Conservation (phyloP, 306 rosid species). For the Quercus dentata region DNA sequence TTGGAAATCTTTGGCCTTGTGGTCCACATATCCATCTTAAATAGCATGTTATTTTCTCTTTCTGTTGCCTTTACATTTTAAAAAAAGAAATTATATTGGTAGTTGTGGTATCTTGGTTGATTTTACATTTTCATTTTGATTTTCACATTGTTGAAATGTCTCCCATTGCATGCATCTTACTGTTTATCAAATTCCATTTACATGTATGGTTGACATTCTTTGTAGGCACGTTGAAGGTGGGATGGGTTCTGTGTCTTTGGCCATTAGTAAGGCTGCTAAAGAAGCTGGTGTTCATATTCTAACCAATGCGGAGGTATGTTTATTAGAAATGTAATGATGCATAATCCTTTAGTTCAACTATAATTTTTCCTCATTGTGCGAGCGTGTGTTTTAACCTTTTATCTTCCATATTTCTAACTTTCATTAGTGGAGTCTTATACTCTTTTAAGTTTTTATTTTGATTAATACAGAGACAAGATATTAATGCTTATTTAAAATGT, state of each 20-base stretch:
- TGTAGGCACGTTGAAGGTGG: constrained; percentile 94
- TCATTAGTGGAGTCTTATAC: not conserved
- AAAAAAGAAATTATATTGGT: too few species aligned
- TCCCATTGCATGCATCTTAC: not conserved
- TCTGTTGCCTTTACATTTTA: too few species aligned
- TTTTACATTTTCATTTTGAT: too few species aligned
- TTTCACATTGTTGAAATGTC: too few species aligned
- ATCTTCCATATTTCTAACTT: not conserved
- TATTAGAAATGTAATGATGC: not conserved
- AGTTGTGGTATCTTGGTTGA: too few species aligned
- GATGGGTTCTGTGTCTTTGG: constrained; percentile 92
- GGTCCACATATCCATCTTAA: too few species aligned
- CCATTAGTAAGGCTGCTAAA: constrained; percentile 68
- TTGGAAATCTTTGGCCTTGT: too few species aligned
- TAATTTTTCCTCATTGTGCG: not conserved
- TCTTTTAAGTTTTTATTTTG: not conserved
- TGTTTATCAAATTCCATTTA: not conserved
- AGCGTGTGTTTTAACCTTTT: too few species aligned
- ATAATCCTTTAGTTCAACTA: not conserved
- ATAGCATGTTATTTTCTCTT: too few species aligned
- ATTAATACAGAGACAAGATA: not conserved
- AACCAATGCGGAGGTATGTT: constrained; percentile 67
- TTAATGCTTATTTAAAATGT: not conserved
- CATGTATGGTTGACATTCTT: not conserved
- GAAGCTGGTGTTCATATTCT: constrained; percentile 77